These are phyloP conservation scores for Hirschioporus abietinus DNA, from an alignment of 768 basidiomycete species.

Conservation along the genomic window DNA sequence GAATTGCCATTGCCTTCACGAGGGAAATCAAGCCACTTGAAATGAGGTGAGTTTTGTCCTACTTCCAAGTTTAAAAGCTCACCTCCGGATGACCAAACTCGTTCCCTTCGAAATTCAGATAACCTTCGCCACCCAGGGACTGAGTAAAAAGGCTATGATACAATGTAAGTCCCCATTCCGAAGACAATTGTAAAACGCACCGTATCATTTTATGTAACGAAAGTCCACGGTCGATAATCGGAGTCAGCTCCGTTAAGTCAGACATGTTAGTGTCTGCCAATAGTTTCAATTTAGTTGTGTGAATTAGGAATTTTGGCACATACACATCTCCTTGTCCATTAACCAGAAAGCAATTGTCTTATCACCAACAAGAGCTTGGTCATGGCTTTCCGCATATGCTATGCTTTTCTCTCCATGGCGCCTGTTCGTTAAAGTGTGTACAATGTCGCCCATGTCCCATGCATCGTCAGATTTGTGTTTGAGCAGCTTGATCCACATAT, in stretches of 20 bases:
- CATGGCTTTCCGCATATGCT: slow-evolving; percentile 93
- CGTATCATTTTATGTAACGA: slow-evolving; percentile 97
- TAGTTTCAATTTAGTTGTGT: slow-evolving; percentile 3
- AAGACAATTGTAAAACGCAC: slow-evolving; percentile 34
- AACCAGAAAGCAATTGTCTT: slow-evolving; percentile 99
- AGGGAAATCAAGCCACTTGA: slow-evolving; percentile 98
- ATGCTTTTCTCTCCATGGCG: slow-evolving; percentile 87
- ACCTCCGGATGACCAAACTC: slow-evolving; percentile 99
- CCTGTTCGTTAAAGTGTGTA: slow-evolving; percentile 86
- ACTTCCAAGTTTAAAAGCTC: slow-evolving; percentile 15
- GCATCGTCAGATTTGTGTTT: slow-evolving; percentile 85
- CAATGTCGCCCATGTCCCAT: slow-evolving; percentile 86
- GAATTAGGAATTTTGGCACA: slow-evolving; percentile 20
- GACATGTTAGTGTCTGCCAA: slow-evolving; percentile 88
- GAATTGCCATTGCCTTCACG: slow-evolving; percentile 93
- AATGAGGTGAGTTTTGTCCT: slow-evolving; percentile 1
- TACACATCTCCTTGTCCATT: slow-evolving; percentile 99
- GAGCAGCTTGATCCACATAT: slow-evolving; percentile 99
- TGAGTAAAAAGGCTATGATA: slow-evolving; percentile 74
- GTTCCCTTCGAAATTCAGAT: slow-evolving; percentile 96
- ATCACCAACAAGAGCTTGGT: slow-evolving; percentile 97
- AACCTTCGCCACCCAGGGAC: slow-evolving; percentile 93
- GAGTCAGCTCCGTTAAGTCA: slow-evolving; percentile 74
- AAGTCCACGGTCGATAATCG: slow-evolving; percentile 81
- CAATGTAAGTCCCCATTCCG: slow-evolving; percentile 6